Percentiles rank a stretch among this genome's conserved stretches.
phyloP scores from a whole-genome alignment of 306 rosid species.

The Aeschynomene evenia region DNA sequence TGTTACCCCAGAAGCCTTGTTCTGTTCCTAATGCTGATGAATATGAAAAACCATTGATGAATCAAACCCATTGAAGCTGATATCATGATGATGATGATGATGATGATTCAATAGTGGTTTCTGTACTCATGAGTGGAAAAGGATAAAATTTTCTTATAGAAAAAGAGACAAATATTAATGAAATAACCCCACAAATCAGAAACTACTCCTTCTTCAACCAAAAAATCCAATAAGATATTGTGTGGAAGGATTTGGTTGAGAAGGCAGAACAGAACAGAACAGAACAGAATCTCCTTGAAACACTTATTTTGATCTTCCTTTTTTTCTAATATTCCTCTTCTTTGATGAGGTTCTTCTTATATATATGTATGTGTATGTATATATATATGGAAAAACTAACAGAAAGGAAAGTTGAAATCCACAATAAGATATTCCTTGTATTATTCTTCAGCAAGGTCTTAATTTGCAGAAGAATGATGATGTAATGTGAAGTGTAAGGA shows the following conservation, averaged over 20 bases:
- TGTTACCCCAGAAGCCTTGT: slow-evolving; percentile 36
- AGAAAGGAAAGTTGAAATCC: neutral
- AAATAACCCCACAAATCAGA: slow-evolving; percentile 25
- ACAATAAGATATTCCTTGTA: slow-evolving; percentile 10
- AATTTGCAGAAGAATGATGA: slow-evolving; percentile 24
- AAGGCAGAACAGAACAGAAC: slow-evolving; percentile 10
- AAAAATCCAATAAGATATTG: neutral
- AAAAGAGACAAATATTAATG: slow-evolving; percentile 13
- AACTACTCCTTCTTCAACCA: slow-evolving; percentile 21
- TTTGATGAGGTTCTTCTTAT: neutral
- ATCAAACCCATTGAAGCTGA: slow-evolving; percentile 41
- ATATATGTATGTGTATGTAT: neutral
- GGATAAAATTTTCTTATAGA: neutral
- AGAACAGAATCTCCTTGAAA: slow-evolving; percentile 29
- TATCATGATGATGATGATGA: slow-evolving; percentile 26
- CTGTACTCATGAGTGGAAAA: slow-evolving; percentile 23
- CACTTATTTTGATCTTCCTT: slow-evolving; percentile 29
- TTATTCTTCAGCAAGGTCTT: neutral
- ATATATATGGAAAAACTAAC: neutral
- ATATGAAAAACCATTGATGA: slow-evolving; percentile 30
- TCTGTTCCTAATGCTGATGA: slow-evolving; percentile 30
- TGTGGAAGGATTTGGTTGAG: neutral
- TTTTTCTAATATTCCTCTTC: neutral
- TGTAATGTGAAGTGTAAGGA: neutral
- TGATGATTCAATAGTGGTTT: slow-evolving; percentile 8